Percentiles rank a stretch among this genome's conserved stretches.
These are phyloP conservation scores for Ogataea nonfermentans DNA, from an alignment of 805 yeast genomes.

Conservation along the genomic window DNA sequence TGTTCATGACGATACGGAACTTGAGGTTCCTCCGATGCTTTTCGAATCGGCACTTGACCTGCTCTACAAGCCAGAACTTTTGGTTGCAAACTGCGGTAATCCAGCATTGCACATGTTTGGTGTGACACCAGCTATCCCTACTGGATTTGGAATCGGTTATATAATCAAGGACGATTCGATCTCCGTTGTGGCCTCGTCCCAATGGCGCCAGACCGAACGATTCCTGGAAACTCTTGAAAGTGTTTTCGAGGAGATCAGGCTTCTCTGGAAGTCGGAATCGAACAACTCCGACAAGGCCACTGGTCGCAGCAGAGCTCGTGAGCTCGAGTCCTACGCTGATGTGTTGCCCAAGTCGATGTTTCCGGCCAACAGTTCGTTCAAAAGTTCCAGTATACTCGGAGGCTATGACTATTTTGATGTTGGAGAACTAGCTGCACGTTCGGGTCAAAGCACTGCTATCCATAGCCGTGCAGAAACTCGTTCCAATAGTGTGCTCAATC, in stretches of 20 bases:
- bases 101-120: conserved; percentile 59
- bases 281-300: conserved; percentile 6
- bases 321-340: conserved; percentile 28
- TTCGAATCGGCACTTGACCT: conserved; percentile 41
- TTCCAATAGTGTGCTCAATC: conserved; percentile 25
- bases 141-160: conserved; percentile 59
- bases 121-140: conserved; percentile 56
- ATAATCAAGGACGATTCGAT: conserved; percentile 52
- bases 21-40: conserved; percentile 40
- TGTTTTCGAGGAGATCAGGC: conserved; percentile 46
- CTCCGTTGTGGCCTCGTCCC: conserved; percentile 50
- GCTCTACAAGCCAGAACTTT: conserved; percentile 37
- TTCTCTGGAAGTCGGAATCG: conserved; percentile 32
- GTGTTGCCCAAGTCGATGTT: conserved; percentile 35
- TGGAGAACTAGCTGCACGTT: conserved; percentile 50
- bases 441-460: conserved; percentile 32
- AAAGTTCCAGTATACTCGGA: conserved; percentile 42
- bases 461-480: conserved; percentile 30
- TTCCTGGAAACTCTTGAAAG: conserved; percentile 52
- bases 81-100: conserved; percentile 57
- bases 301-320: conserved; percentile 22
- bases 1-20: conserved; percentile 33
- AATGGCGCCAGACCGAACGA: conserved; percentile 58
- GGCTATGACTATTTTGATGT: conserved; percentile 63
- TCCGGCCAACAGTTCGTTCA: conserved; percentile 28